Base-by-base conservation (phyloP, 2,329 filamentous ascomycete genomes). In the Xylariales sp. region DNA sequence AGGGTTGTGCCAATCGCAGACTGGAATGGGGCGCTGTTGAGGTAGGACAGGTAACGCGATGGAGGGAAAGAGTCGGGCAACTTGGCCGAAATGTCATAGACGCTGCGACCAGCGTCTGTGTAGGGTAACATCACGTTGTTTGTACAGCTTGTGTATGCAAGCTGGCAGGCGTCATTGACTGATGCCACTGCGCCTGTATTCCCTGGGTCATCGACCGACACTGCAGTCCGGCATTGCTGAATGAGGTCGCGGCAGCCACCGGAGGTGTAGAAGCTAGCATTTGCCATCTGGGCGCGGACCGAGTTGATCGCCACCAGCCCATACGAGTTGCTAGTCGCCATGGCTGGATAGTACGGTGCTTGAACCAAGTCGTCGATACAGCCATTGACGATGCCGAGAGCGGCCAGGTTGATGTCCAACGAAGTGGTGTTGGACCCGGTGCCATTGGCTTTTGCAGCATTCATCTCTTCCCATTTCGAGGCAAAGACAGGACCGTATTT, bases 331-430 rank as follows among this genome's bases (percentile, higher is more conserved):
- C 78, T 76, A 43, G 70, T 68, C 9, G 76, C 74, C 57, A 82
- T 82, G 7, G 60, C 54, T 1, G 78, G 70, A 48, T 76, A 80
- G 50, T 64, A 76, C 3, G 74, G 73, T 3, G 68, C 66, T 60
- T 88, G 80, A 1, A 80, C 69, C 22, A 80, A 57, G 50, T 76
- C 70, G 53, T 89, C 85, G 25, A 88, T 67, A 48, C 82, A 78
- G 9, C 84, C 85, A 57, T 88, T 86, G 43, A 87, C 67, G 44
- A 88, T 84, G 15, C 84, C 83, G 0, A 88, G 61, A 0, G 82
- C 77, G 11, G 65, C 66, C 7, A 88, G 66, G 40, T 75, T 72
- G 36, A 86, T 76, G 21, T 78, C 71, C 9, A 83, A 61, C 2
- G 47, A 35, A 2, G 47, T 47, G 7, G 10, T 39, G 14, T 55